Percentiles rank a stretch among this genome's conserved stretches.
These are phyloP conservation scores for Austroboletus festivus DNA, from an alignment of 768 basidiomycete genomes.

Conservation along the genomic window DNA sequence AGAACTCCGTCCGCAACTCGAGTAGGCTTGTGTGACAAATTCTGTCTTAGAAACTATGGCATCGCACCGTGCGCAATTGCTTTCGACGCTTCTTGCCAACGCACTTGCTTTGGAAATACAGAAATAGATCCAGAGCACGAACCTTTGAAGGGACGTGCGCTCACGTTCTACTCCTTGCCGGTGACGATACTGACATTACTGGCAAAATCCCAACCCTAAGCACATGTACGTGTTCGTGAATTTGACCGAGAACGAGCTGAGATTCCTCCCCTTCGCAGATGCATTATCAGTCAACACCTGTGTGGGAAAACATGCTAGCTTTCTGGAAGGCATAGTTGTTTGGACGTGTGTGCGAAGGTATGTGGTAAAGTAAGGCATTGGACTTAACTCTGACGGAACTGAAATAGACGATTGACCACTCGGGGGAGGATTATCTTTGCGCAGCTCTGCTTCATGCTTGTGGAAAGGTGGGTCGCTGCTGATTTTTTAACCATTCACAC, in stretches of 20 bases:
- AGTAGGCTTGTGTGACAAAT: background rate
- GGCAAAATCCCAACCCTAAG: constrained; percentile 46
- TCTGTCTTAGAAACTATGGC: constrained; percentile 43
- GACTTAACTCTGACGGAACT: background rate
- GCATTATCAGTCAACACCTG: constrained; percentile 48
- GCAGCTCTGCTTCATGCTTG: constrained; percentile 55
- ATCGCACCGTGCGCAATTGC: constrained; percentile 43
- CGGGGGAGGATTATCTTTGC: constrained; percentile 50
- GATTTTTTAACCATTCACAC: too few relatives aligned
- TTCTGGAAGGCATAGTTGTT: constrained; percentile 47
- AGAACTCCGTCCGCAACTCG: constrained; percentile 12
- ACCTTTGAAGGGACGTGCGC: constrained; percentile 40
- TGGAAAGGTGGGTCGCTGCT: constrained; percentile 40
- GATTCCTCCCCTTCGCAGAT: constrained; percentile 35
- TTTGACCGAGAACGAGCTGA: background rate
- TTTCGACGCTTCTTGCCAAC: constrained; percentile 41
- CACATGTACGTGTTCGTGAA: constrained; percentile 43
- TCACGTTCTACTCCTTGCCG: too few relatives aligned
- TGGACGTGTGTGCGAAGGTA: constrained; percentile 52
- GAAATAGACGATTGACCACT: constrained; percentile 44
- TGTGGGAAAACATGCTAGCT: constrained; percentile 53
- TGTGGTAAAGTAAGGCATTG: background rate
- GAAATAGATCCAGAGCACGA: constrained; percentile 46
- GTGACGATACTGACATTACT: background rate
- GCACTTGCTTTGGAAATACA: constrained; percentile 47